A percentile compares a stretch with the other conserved stretches of the same genome.
Evolutionary conservation across 352 stramenopile genomes (phyloP).

Genomic region (Phytophthora hibernalis): DNA sequence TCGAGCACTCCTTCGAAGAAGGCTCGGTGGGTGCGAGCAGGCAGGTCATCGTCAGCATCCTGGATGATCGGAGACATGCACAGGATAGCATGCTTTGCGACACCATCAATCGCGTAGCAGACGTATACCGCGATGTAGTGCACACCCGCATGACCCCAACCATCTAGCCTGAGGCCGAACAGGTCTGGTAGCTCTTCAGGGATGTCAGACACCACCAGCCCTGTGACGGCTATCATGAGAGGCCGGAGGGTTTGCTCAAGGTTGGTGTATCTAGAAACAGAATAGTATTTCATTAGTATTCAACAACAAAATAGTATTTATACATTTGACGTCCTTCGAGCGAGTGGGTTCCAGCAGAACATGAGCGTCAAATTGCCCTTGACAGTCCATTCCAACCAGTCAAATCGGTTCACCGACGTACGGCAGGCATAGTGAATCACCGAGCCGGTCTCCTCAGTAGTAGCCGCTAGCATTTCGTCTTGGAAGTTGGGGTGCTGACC

Average conservation of each 20-base stretch:
- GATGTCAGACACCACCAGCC: neutral
- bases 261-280: too few relatives aligned
- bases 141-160: neutral
- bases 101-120: neutral
- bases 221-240: too few relatives aligned
- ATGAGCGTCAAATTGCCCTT: neutral
- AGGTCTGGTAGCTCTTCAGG: neutral
- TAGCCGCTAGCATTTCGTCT: neutral
- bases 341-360: neutral
- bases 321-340: neutral
- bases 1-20: too few relatives aligned
- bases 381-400: neutral
- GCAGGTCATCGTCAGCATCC: too few relatives aligned
- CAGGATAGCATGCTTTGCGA: neutral
- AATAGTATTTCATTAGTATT: neutral
- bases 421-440: neutral
- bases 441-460: neutral
- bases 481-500: too few relatives aligned
- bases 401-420: neutral
- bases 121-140: neutral
- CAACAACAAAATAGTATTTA: neutral
- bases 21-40: too few relatives aligned
- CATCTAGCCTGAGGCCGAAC: neutral
- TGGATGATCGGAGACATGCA: neutral
- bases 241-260: too few relatives aligned